A percentile compares a stretch with the other conserved stretches of the same genome.
phyloP scores from a whole-genome alignment of 2,329 filamentous ascomycete species.

The Hymenoscyphus fructigenus region DNA sequence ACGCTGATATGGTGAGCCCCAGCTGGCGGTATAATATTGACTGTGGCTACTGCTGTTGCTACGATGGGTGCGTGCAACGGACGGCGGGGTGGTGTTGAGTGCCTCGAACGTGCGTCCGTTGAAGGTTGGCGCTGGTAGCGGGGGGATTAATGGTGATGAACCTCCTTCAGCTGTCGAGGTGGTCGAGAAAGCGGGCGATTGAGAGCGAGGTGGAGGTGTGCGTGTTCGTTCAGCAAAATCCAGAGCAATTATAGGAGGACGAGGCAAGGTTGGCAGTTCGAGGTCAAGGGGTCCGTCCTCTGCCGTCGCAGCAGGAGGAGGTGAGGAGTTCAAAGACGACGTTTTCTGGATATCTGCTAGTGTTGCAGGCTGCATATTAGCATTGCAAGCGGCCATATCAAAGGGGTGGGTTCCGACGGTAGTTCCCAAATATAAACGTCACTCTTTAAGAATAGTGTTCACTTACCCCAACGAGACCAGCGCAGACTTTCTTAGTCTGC shows the following conservation, averaged over 20 bases:
- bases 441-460: neutral
- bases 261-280: neutral
- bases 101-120: slow-evolving; percentile 55
- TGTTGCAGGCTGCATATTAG: slow-evolving; percentile 23
- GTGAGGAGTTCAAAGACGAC: slow-evolving; percentile 42
- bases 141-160: slow-evolving; percentile 57
- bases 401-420: neutral
- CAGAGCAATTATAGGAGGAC: neutral
- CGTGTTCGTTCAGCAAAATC: slow-evolving; percentile 7
- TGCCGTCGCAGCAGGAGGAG: slow-evolving; percentile 60
- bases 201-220: slow-evolving; percentile 36
- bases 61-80: slow-evolving; percentile 30
- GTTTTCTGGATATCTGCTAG: slow-evolving; percentile 32
- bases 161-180: slow-evolving; percentile 60
- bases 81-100: slow-evolving; percentile 49
- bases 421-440: neutral
- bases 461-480: slow-evolving; percentile 50
- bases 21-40: slow-evolving; percentile 70
- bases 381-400: slow-evolving; percentile 5
- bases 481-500: slow-evolving; percentile 63
- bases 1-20: slow-evolving; percentile 86
- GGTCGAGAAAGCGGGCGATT: slow-evolving; percentile 60
- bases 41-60: slow-evolving; percentile 35
- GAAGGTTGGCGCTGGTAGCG: slow-evolving; percentile 58
- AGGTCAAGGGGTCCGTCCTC: slow-evolving; percentile 49